Base-by-base conservation (phyloP, 306 rosid species). In the Acacia crassicarpa region DNA sequence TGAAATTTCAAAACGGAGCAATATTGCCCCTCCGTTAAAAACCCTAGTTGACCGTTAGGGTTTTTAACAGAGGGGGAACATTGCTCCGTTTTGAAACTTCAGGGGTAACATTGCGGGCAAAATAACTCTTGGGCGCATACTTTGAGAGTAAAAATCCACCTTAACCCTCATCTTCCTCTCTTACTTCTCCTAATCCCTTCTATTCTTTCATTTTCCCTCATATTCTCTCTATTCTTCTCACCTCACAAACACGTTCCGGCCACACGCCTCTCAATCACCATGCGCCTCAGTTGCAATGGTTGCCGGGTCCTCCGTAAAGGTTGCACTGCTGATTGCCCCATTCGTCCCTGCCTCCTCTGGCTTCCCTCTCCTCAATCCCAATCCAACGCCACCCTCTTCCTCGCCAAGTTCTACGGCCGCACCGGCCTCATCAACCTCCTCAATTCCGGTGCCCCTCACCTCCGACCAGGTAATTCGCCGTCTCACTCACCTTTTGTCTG, bases 401-500 rank as follows among this genome's bases (percentile, higher is more conserved):
- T 91, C 54, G 95, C 95, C 78, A 91, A 91, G 71, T 91, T 91
- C 87, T 91, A 89, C 61, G 94, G 94, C 81, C 92, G 94, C 4
- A 91, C 92, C 30, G 95, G 91, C 67, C 92, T 91, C 67, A 25
- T 89, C 71, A 91, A 87, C 85, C 92, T 91, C 78, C 83, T 91
- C 84, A 81, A 83, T 80, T 83, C 88, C 65, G 89, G 88, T 1
- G 79, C 89, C 4, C 73, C 83, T 0, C 89, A 84, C 13, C 90
- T 84, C 45, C 91, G 91, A 33, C 91, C 91, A 58, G 92, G 94
- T 88, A 59, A 22, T 15, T 4, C 10, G 46, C 46, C 46, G 4
- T 44, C 41, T 0, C 8, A 5, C 41, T 38, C 41, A 38, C 8
- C 41, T 38, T 44, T 35, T 19, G 48, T 59, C 54, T 81, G 61